These are phyloP conservation scores for Monilinia aucupariae DNA, from an alignment of 2,329 filamentous ascomycete genomes.

Conservation along the genomic window DNA sequence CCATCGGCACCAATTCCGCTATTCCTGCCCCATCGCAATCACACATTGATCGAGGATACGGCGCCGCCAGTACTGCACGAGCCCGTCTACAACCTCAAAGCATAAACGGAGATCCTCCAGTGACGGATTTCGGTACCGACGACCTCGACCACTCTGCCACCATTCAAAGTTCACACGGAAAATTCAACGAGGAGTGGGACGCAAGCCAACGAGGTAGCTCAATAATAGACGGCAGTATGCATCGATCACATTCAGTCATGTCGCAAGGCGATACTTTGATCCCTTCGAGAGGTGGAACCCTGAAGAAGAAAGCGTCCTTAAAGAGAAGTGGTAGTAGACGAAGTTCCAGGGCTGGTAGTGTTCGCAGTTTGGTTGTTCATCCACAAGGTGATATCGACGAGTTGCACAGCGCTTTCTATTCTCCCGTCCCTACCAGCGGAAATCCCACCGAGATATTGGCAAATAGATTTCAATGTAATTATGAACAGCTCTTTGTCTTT, in stretches of 20 bases:
- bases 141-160: constrained; percentile 28
- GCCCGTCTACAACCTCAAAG: constrained; percentile 19
- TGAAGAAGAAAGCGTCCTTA: constrained; percentile 84
- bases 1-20: constrained; percentile 23
- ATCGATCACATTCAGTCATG: constrained; percentile 55
- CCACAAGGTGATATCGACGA: constrained; percentile 63
- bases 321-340: constrained; percentile 74
- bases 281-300: constrained; percentile 58
- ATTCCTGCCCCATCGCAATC: constrained; percentile 30
- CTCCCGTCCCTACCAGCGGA: constrained; percentile 80
- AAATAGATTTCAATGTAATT: constrained; percentile 78
- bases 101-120: constrained; percentile 26
- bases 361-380: constrained; percentile 71
- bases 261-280: constrained; percentile 36
- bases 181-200: constrained; percentile 68
- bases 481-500: background rate
- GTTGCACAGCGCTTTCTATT: constrained; percentile 78
- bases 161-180: constrained; percentile 37
- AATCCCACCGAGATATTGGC: constrained; percentile 85
- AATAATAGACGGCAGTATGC: constrained; percentile 50
- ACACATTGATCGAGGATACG: constrained; percentile 32
- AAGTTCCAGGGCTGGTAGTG: constrained; percentile 80
- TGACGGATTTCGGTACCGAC: constrained; percentile 22
- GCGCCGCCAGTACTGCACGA: constrained; percentile 23
- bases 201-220: constrained; percentile 62